Evolutionary conservation across 139 green algal genomes (phyloP).

Genomic region (Zygnema circumcarinatum): DNA sequence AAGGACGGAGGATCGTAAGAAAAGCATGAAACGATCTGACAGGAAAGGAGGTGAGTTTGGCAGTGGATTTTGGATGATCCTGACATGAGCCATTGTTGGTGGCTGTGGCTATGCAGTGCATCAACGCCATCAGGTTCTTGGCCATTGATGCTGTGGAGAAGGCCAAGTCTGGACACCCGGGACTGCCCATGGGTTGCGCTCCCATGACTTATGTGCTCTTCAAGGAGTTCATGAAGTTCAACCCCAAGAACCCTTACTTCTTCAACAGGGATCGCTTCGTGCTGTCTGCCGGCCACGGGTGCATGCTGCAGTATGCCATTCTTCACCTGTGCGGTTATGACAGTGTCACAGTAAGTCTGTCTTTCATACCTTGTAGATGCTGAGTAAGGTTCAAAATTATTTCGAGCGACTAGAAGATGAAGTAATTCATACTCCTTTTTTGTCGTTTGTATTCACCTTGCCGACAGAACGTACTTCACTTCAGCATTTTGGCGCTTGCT

Average conservation of each 20-base stretch:
- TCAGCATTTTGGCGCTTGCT: no score
- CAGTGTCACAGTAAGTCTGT: constrained; percentile 68
- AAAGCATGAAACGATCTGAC: no score
- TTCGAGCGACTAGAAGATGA: no score
- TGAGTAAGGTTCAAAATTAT: no score
- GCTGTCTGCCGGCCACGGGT: constrained; percentile 97
- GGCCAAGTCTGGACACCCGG: constrained; percentile 94
- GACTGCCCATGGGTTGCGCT: constrained; percentile 95
- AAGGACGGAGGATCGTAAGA: no score
- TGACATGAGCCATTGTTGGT: no score
- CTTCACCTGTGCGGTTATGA: constrained; percentile 95
- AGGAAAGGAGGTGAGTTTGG: no score
- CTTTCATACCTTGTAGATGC: not conserved
- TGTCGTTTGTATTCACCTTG: no score
- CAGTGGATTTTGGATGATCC: no score
- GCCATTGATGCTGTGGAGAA: constrained; percentile 71
- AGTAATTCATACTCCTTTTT: no score
- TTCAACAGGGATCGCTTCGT: constrained; percentile 98
- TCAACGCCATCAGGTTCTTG: constrained; percentile 83
- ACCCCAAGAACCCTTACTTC: constrained; percentile 93
- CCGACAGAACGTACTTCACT: no score
- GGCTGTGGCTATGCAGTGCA: constrained; percentile 39
- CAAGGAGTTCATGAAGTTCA: constrained; percentile 93
- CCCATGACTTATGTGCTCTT: constrained; percentile 97
- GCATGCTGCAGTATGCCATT: constrained; percentile 98